Conservation (phyloP, 1,284 basidiomycete species). For the Rhodotorula sp. region DNA sequence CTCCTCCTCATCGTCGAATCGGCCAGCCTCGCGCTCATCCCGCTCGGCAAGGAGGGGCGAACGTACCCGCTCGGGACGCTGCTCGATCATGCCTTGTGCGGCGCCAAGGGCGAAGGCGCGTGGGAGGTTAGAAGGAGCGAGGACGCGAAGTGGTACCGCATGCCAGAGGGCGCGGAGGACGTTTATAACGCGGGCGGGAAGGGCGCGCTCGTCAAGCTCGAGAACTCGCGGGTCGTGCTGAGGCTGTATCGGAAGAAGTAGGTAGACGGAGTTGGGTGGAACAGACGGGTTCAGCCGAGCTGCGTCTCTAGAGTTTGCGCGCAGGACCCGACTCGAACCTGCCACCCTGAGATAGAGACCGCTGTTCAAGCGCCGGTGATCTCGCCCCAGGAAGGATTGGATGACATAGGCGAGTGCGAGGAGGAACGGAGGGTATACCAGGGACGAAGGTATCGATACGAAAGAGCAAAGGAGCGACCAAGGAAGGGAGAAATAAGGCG, state of each 20-base stretch:
- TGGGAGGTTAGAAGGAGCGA: constrained; percentile 33
- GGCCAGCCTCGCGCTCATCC: constrained; percentile 32
- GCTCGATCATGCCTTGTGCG: constrained; percentile 35
- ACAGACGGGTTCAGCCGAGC: no score
- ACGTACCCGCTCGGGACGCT: constrained; percentile 36
- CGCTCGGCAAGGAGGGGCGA: constrained; percentile 26
- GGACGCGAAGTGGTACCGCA: constrained; percentile 38
- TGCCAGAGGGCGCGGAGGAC: constrained; percentile 27
- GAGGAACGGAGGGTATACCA: not conserved
- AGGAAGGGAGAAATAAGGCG: no score
- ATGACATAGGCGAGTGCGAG: not conserved
- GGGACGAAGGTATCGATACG: no score
- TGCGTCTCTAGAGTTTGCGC: no score
- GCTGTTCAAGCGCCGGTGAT: no score
- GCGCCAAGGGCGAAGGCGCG: constrained; percentile 1
- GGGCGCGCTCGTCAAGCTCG: constrained; percentile 28
- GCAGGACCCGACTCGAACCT: no score
- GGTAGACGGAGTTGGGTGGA: no score
- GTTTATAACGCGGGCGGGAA: constrained; percentile 22
- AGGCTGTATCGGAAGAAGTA: constrained; percentile 30
- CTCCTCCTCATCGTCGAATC: constrained; percentile 40
- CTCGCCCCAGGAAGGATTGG: no score
- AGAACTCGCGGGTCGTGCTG: constrained; percentile 37
- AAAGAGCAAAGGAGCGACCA: not conserved
- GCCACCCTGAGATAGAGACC: no score